Percentiles rank a stretch among this genome's conserved stretches.
These are phyloP conservation scores for Boletus rubescentipes DNA, from an alignment of 768 basidiomycete species.

Conservation along the genomic window DNA sequence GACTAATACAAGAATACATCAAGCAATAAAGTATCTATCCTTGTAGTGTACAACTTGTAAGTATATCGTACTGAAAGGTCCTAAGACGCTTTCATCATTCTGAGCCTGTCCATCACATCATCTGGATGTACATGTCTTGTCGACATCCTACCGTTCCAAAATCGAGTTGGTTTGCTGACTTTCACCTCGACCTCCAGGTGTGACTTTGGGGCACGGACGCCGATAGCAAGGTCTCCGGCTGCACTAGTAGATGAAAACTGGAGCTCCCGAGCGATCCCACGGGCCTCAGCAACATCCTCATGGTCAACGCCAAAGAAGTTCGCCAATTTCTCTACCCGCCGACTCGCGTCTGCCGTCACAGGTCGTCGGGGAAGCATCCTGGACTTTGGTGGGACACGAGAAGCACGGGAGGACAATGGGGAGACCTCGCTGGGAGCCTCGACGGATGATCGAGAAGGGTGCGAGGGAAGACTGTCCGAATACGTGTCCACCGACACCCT, in stretches of 20 bases:
- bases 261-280: not conserved
- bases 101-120: constrained; percentile 45
- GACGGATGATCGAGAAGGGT: not conserved
- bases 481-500: not conserved
- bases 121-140: constrained; percentile 38
- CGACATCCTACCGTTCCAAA: constrained; percentile 38
- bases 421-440: not conserved
- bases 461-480: not conserved
- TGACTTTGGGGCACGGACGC: not conserved
- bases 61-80: not conserved
- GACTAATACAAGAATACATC: constrained; percentile 2
- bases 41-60: not conserved
- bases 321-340: constrained; percentile 16
- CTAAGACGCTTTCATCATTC: constrained; percentile 38
- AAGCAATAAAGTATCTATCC: too few relatives aligned
- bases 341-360: constrained; percentile 2
- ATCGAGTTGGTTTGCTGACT: constrained; percentile 36
- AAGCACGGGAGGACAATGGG: not conserved
- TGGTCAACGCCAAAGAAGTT: constrained; percentile 17
- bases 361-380: not conserved
- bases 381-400: not conserved
- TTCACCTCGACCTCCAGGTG: constrained; percentile 39
- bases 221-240: constrained; percentile 5
- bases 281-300: not conserved
- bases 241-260: not conserved